Evolutionary conservation across 306 rosid genomes (phyloP).

Genomic region (Prunus padus): DNA sequence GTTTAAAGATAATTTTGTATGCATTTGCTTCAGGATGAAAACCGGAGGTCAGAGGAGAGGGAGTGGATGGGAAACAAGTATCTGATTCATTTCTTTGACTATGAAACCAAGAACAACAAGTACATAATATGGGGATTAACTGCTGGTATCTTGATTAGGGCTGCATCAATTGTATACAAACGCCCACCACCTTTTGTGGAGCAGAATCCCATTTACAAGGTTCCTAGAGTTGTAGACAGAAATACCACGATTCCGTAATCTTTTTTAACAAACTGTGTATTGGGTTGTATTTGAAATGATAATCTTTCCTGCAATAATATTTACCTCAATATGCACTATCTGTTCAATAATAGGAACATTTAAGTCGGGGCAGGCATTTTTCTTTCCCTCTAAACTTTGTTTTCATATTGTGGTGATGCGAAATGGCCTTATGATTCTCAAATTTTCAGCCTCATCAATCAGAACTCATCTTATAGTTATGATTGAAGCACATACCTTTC

Average conservation of each 20-base stretch:
- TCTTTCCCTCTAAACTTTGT: no score
- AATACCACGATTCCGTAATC: constrained; percentile 46
- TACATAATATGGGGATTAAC: constrained; percentile 91
- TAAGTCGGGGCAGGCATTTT: no score
- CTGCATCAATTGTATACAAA: constrained; percentile 80
- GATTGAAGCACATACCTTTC: no score
- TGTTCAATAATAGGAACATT: not conserved
- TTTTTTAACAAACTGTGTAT: not conserved
- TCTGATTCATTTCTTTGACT: constrained; percentile 75
- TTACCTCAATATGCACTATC: constrained; percentile 5
- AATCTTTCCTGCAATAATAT: constrained; percentile 15
- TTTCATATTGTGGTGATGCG: no score
- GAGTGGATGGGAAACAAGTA: constrained; percentile 93
- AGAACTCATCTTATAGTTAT: no score
- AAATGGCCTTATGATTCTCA: no score
- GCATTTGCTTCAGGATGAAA: constrained; percentile 71
- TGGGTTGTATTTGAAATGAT: constrained; percentile 11
- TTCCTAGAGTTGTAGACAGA: constrained; percentile 42
- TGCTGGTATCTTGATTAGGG: constrained; percentile 89
- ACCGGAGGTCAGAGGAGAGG: constrained; percentile 66
- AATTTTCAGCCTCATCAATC: no score
- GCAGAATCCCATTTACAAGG: constrained; percentile 76
- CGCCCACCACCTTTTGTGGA: constrained; percentile 75
- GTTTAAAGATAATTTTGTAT: constrained; percentile 6
- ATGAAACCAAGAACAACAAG: constrained; percentile 49